phyloP scores from a whole-genome alignment of 108 stramenopile species.

The Pinguiococcus pyrenoidosus region DNA sequence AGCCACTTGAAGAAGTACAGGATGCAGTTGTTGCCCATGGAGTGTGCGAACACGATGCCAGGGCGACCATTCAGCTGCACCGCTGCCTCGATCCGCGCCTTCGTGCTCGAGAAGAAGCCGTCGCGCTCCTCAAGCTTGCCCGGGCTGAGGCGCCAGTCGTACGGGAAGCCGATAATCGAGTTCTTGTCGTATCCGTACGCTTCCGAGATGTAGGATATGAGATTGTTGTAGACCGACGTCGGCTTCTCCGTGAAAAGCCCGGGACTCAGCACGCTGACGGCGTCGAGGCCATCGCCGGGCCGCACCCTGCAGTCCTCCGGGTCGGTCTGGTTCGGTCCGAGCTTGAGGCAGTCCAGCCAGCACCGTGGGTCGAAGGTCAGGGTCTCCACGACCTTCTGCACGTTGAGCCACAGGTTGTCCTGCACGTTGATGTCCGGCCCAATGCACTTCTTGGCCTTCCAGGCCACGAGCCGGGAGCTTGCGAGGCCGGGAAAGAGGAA shows the following conservation, averaged over 20 bases:
- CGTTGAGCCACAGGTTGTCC: constrained; percentile 69
- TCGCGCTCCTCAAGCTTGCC: constrained; percentile 56
- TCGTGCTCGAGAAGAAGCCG: constrained; percentile 45
- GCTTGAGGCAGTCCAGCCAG: constrained; percentile 53
- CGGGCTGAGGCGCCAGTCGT: constrained; percentile 66
- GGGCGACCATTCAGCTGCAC: constrained; percentile 51
- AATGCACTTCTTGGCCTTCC: constrained; percentile 57
- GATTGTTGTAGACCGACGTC: constrained; percentile 69
- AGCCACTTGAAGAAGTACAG: constrained; percentile 70
- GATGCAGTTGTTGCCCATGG: constrained; percentile 62
- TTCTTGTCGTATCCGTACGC: constrained; percentile 66
- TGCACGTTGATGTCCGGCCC: constrained; percentile 60
- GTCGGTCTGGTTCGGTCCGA: constrained; percentile 62
- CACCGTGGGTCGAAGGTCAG: constrained; percentile 55
- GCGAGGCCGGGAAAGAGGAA: constrained; percentile 67
- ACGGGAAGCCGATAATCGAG: constrained; percentile 60
- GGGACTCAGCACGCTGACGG: constrained; percentile 56
- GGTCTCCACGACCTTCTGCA: too few species aligned
- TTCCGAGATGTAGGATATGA: constrained; percentile 67
- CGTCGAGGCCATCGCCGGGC: constrained; percentile 69
- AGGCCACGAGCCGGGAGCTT: constrained; percentile 59
- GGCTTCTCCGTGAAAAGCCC: constrained; percentile 58
- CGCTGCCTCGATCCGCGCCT: constrained; percentile 53
- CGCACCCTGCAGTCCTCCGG: constrained; percentile 54
- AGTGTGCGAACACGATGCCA: constrained; percentile 71